Percentiles rank a stretch among this genome's conserved stretches.
Evolutionary conservation across 495 filamentous ascomycete genomes (phyloP).

Genomic region (Daldinia childiae): DNA sequence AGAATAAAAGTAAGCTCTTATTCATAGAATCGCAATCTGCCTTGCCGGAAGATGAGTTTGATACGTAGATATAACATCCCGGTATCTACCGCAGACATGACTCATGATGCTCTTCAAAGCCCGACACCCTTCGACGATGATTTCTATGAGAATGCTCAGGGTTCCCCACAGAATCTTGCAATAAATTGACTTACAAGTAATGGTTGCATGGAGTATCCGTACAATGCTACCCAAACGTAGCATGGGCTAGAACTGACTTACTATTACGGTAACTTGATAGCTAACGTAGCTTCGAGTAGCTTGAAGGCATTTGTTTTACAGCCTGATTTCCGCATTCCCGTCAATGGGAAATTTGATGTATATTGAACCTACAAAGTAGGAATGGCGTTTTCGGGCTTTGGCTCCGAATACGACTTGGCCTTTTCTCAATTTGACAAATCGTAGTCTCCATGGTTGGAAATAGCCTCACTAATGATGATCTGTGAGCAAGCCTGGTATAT

Average conservation of each 20-base stretch:
- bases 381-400: conserved; percentile 9
- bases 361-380: neutral
- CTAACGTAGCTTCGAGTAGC: conserved; percentile 15
- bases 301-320: conserved; percentile 9
- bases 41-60: conserved; percentile 17
- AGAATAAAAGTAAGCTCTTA: conserved; percentile 7
- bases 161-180: conserved; percentile 31
- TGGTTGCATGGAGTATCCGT: conserved; percentile 11
- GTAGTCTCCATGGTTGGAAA: conserved; percentile 4
- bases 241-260: neutral
- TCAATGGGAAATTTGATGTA: conserved; percentile 15
- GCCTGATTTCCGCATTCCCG: conserved; percentile 24
- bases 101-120: conserved; percentile 14
- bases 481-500: conserved; percentile 11
- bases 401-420: conserved; percentile 19
- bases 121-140: conserved; percentile 7
- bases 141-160: conserved; percentile 15
- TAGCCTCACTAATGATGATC: conserved; percentile 17
- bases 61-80: conserved; percentile 17
- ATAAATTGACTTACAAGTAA: conserved; percentile 22
- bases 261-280: neutral
- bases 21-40: conserved; percentile 14
- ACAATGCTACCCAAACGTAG: neutral
- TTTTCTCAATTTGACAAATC: conserved; percentile 1
- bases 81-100: conserved; percentile 21